Conservation (phyloP, 1,139 yeast genomes). For the Debaryomycetaceae sp. region DNA sequence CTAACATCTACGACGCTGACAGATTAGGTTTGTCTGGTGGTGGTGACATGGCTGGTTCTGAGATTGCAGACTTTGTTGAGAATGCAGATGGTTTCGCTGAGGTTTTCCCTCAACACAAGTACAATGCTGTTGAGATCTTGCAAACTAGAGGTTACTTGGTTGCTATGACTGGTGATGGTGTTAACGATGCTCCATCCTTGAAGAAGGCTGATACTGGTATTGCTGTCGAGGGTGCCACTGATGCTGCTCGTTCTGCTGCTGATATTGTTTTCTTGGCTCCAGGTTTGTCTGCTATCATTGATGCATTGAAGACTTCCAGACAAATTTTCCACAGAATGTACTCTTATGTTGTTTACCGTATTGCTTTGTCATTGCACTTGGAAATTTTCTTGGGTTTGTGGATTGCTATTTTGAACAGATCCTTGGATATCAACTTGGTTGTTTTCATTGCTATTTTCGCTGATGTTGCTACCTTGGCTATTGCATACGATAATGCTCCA, state of each 20-base stretch:
- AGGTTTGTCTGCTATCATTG: conserved; percentile 92
- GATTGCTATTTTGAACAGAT: conserved; percentile 86
- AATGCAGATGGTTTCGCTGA: conserved; percentile 97
- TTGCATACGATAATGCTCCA: conserved; percentile 98
- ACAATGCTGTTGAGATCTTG: conserved; percentile 85
- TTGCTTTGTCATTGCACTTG: conserved; percentile 88
- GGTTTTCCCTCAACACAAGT: conserved; percentile 96
- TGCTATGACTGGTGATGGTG: conserved; percentile 99
- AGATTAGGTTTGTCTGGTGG: conserved; percentile 95
- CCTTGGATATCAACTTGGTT: conserved; percentile 80
- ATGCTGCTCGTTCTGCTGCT: conserved; percentile 95
- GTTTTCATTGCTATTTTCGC: conserved; percentile 95
- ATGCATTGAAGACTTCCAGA: conserved; percentile 90
- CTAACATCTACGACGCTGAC: conserved; percentile 96
- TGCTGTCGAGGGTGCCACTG: conserved; percentile 96
- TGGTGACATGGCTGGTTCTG: conserved; percentile 95
- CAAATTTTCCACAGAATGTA: conserved; percentile 99
- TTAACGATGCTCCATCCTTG: conserved; percentile 93
- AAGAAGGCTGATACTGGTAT: conserved; percentile 97
- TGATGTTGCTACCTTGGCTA: conserved; percentile 92
- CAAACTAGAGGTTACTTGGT: conserved; percentile 92
- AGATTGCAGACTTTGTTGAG: conserved; percentile 92
- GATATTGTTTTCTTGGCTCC: conserved; percentile 96
- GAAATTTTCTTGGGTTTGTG: conserved; percentile 90
- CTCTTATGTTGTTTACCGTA: conserved; percentile 94